phyloP scores from a whole-genome alignment of 2,329 filamentous ascomycete genomes.

The Epichloe uncinata region DNA sequence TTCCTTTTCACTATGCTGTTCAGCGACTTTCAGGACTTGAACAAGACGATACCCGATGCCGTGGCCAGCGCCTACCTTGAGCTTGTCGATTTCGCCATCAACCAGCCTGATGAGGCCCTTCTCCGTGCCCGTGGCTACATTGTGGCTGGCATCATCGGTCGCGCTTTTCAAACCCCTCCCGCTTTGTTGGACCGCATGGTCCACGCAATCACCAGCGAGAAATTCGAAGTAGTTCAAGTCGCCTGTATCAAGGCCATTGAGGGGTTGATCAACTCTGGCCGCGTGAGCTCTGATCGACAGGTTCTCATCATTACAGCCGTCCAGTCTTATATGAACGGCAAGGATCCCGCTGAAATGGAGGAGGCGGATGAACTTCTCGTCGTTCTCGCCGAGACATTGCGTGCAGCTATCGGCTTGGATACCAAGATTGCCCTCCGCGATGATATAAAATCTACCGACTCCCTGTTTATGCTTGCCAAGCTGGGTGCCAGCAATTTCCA shows the following conservation, averaged over 20 bases:
- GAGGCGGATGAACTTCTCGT: constrained; percentile 89
- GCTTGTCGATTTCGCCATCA: constrained; percentile 66
- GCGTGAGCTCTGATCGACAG: constrained; percentile 44
- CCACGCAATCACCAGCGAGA: constrained; percentile 59
- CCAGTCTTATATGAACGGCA: constrained; percentile 60
- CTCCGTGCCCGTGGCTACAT: constrained; percentile 79
- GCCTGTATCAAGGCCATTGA: constrained; percentile 82
- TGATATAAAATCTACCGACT: constrained; percentile 61
- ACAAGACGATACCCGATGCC: constrained; percentile 54
- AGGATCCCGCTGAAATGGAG: constrained; percentile 70
- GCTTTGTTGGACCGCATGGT: constrained; percentile 60
- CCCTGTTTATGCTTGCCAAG: constrained; percentile 80
- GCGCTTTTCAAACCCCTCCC: constrained; percentile 50
- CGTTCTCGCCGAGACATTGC: constrained; percentile 74
- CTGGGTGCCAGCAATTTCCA: constrained; percentile 85
- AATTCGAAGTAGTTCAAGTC: constrained; percentile 81
- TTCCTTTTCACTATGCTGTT: constrained; percentile 77
- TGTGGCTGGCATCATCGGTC: constrained; percentile 66
- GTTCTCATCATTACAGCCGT: constrained; percentile 46
- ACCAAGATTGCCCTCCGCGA: constrained; percentile 58
- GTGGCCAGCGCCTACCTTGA: constrained; percentile 64
- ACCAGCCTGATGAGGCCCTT: constrained; percentile 55
- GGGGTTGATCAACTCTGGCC: constrained; percentile 41
- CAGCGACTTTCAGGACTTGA: constrained; percentile 68
- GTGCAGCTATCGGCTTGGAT: constrained; percentile 71